Base-by-base conservation (phyloP, 2,329 filamentous ascomycete species). In the Ophiostoma perfectum region DNA sequence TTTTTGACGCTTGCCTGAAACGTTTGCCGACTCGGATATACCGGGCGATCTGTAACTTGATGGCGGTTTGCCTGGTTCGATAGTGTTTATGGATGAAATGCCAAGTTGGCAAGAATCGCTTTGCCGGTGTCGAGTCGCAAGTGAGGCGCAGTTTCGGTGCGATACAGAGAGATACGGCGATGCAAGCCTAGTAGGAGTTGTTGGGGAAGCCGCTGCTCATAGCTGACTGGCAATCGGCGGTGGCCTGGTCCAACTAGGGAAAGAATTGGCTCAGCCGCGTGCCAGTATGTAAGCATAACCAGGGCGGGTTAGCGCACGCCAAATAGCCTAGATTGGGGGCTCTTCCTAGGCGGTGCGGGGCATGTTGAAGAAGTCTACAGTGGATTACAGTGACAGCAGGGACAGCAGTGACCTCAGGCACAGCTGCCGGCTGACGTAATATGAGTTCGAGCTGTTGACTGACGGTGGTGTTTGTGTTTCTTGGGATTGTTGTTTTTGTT, bases 241-340 rank as follows among this genome's bases (percentile, higher is more conserved):
- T 7, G 5, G 8, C 8, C 42, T 44, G 42, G 27, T 2, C 27
- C 12, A 12, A 44, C 42, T 44, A 11, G 14, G 6, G 55, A 60
- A 60, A 60, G 55, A 60, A 60, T 36, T 60, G 55, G 27, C 55
- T 60, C 55, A 60, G 55, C 55, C 55, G 55, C 55, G 55, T 38
- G 55, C 55, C 27, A 60, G 55, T 60, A 52, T 14, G 55, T 60
- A 60, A 60, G 55, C 55, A 60, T 60, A 60, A 60, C 27, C 27
- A 60, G 18, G n/a, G 55, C n/a, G 55, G 55, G 55, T 60, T 38
- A 60, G 55, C 55, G 55, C 52, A 58, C 9, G 52, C 55, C 27
- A 60, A 60, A 60, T 38, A 60, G 55, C 55, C 55, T 60, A 60
- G 49, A 60, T 12, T 60, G 12, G 49, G 55, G 38, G 55, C 55